Base-by-base conservation (phyloP, 331 rosid genomes). In the Acacia pycnantha region DNA sequence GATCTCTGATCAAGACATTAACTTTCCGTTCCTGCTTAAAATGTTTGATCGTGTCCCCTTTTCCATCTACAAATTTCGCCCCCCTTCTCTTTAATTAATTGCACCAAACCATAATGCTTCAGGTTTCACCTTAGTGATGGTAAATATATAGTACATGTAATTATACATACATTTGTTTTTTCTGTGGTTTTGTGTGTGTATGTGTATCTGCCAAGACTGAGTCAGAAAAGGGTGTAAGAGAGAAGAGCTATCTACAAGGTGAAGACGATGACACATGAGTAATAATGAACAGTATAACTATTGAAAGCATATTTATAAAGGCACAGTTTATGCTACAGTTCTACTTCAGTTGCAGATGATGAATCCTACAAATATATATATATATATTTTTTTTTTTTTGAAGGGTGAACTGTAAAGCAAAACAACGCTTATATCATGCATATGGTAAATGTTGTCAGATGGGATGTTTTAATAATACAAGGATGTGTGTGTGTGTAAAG, bases 1-100 rank as follows among this genome's bases (percentile, higher is more conserved):
- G 92, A 87, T 88, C 88, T 85, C 84, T 71, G 76, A 89, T 86
- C 89, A 86, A 87, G 83, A 65, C 44, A 85, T 76, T 73, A 81
- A 81, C 82, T 78, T 66, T 65, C 82, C 83, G 88, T 78, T 85
- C 80, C 77, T 71, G 79, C 88, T 76, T 43, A 29, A 80, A 82
- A 78, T 85, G 88, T 88, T 88, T 80, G 76, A 78, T 86, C 81
- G 78, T 88, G 88, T 87, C 66, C 84, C 91, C 86, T 75, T 83
- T 79, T 77, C 40, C 69, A 79, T 18, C 10, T 77, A 70, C 88
- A 80, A 41, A 37, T 66, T 74, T 82, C 31, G 40, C 83, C 26
- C 72, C 31, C n/a, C 70, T 76, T 54, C 80, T 54, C 11, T 76
- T 70, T 14, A 64, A 76, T 66, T 83, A 62, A 62, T 62, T 80